A percentile compares a stretch with the other conserved stretches of the same genome.
Evolutionary conservation across 73 alveolate genomes (phyloP).

Genomic region (Blepharisma stoltei): DNA sequence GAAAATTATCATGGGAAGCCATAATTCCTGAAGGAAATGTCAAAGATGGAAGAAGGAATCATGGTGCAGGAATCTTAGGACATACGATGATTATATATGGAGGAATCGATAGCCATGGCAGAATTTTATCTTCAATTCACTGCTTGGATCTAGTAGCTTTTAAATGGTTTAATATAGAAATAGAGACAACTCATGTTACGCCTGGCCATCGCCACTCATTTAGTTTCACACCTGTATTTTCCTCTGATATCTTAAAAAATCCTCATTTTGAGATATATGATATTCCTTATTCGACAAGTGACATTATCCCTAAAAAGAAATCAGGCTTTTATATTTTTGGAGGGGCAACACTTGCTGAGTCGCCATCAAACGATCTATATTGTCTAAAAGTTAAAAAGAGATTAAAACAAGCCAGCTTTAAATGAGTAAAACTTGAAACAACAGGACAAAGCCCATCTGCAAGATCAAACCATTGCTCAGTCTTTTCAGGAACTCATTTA

Average conservation of each 20-base stretch:
- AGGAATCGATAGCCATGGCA: background rate
- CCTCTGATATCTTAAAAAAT: background rate
- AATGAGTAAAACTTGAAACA: background rate
- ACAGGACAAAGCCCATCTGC: background rate
- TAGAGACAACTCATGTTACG: background rate
- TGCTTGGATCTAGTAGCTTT: background rate
- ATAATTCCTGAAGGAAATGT: background rate
- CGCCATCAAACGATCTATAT: background rate
- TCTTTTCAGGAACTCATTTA: background rate
- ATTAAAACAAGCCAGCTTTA: background rate
- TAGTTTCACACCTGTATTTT: background rate
- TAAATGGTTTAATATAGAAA: background rate
- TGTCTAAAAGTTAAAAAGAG: background rate
- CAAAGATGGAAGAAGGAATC: conserved; percentile 12
- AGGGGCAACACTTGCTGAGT: background rate
- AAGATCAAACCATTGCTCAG: background rate
- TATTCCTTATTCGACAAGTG: background rate
- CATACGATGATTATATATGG: background rate
- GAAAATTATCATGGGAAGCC: background rate
- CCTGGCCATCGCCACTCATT: conserved; percentile 7
- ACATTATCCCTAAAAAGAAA: background rate
- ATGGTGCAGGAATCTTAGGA: conserved; percentile 30
- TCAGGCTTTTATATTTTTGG: conserved; percentile 32
- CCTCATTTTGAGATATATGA: background rate
- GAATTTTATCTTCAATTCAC: background rate